phyloP scores from a whole-genome alignment of 208 protist genomes.

The Lotmaria passim region DNA sequence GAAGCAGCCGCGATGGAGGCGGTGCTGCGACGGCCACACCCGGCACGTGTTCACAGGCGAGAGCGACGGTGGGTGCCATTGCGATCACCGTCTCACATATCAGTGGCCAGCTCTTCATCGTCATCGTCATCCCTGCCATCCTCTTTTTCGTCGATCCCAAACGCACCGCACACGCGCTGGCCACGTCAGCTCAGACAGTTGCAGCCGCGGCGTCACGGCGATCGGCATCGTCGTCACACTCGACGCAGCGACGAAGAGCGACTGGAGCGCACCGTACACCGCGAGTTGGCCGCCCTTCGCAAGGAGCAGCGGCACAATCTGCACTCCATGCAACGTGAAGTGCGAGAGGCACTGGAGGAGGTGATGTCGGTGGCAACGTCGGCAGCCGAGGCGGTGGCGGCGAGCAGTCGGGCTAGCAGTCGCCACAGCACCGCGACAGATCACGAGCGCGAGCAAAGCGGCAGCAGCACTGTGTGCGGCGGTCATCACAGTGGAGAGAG shows the following conservation, averaged over 20 bases:
- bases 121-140: conserved; percentile 1
- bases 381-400: neutral
- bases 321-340: conserved; percentile 15
- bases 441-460: too few species aligned
- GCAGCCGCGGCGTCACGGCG: neutral
- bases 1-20: conserved; percentile 4
- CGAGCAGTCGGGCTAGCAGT: conserved; percentile 16
- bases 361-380: conserved; percentile 5
- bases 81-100: neutral
- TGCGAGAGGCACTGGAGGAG: conserved; percentile 17
- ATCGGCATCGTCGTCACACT: neutral
- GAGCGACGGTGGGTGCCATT: neutral
- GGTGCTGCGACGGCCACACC: neutral
- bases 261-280: conserved; percentile 1
- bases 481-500: neutral
- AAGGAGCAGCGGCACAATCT: conserved; percentile 27
- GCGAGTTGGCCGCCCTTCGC: conserved; percentile 26
- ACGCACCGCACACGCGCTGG: neutral
- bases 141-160: neutral
- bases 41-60: neutral
- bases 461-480: too few species aligned
- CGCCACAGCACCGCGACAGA: neutral
- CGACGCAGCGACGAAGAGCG: neutral
- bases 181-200: neutral
- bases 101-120: neutral